phyloP scores from a whole-genome alignment of 2,329 filamentous ascomycete genomes.

The Aspergillus pseudotamarii region DNA sequence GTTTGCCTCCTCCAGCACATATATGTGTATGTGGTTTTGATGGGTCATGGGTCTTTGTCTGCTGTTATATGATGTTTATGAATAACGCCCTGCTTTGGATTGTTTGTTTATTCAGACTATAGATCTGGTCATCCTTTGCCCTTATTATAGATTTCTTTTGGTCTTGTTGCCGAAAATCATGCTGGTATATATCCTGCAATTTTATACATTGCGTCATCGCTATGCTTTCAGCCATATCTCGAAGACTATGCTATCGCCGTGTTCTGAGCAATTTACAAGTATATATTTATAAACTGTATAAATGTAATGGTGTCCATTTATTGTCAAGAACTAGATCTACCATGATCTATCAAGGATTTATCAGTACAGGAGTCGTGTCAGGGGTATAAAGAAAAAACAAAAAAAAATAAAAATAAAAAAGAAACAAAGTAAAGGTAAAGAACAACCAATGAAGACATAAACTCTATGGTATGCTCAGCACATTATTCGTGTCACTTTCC shows the following conservation, averaged over 20 bases:
- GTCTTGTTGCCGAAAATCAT: not conserved
- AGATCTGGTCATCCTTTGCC: not conserved
- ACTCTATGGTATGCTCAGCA: slow-evolving; percentile 20
- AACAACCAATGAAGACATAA: not conserved
- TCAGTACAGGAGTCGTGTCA: slow-evolving; percentile 16
- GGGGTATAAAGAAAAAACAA: slow-evolving; percentile 14
- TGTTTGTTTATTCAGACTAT: not conserved
- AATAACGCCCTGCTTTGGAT: not conserved
- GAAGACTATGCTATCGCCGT: not conserved
- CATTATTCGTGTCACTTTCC: slow-evolving; percentile 16
- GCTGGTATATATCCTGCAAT: not conserved
- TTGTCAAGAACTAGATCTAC: slow-evolving; percentile 16
- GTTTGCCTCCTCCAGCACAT: not conserved
- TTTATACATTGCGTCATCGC: not conserved
- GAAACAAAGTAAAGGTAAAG: not conserved
- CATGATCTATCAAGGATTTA: slow-evolving; percentile 15
- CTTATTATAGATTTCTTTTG: not conserved
- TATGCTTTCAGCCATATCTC: not conserved
- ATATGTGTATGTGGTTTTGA: not conserved
- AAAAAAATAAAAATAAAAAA: slow-evolving; percentile 1
- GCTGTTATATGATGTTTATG: not conserved
- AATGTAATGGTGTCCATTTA: not conserved
- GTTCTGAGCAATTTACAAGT: not conserved
- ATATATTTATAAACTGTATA: not conserved
- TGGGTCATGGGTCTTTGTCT: not conserved